Conservation (phyloP, 768 basidiomycete species). For the Leccinellum rugosiceps region DNA sequence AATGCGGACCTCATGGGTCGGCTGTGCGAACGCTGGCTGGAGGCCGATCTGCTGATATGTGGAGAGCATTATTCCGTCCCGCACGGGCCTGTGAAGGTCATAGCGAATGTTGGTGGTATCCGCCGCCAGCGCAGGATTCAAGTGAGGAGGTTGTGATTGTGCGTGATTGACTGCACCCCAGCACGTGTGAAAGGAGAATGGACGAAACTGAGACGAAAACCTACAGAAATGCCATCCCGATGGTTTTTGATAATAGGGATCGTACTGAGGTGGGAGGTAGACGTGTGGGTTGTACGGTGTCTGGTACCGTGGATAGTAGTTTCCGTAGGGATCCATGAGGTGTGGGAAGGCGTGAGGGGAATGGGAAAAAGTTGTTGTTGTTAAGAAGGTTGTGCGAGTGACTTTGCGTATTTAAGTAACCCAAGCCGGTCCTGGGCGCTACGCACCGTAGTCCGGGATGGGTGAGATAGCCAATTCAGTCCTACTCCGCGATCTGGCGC, state of each 20-base stretch:
- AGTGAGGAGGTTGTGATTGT: constrained; percentile 44
- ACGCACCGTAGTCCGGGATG: not conserved
- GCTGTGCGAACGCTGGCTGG: constrained; percentile 37
- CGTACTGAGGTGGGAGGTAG: constrained; percentile 25
- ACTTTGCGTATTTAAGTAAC: constrained; percentile 8
- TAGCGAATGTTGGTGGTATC: constrained; percentile 50
- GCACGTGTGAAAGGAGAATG: not conserved
- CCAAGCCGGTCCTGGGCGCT: constrained; percentile 7
- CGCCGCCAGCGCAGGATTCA: constrained; percentile 52
- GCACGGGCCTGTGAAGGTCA: constrained; percentile 45
- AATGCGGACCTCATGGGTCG: constrained; percentile 41
- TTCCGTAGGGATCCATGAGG: constrained; percentile 25
- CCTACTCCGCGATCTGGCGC: constrained; percentile 2
- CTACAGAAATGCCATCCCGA: constrained; percentile 18
- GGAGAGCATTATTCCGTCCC: constrained; percentile 39
- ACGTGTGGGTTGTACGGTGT: constrained; percentile 30
- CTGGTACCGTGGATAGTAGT: constrained; percentile 22
- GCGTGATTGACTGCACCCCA: constrained; percentile 15
- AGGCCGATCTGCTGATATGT: constrained; percentile 40
- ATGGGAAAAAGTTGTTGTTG: not conserved
- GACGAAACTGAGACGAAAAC: not conserved
- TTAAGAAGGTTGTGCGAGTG: not conserved
- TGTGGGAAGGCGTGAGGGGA: not conserved
- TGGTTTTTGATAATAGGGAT: constrained; percentile 10
- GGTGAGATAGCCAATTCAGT: constrained; percentile 3